Percentiles rank a stretch among this genome's conserved stretches.
phyloP scores from a whole-genome alignment of 805 yeast genomes.

The Peterozyma toletana region DNA sequence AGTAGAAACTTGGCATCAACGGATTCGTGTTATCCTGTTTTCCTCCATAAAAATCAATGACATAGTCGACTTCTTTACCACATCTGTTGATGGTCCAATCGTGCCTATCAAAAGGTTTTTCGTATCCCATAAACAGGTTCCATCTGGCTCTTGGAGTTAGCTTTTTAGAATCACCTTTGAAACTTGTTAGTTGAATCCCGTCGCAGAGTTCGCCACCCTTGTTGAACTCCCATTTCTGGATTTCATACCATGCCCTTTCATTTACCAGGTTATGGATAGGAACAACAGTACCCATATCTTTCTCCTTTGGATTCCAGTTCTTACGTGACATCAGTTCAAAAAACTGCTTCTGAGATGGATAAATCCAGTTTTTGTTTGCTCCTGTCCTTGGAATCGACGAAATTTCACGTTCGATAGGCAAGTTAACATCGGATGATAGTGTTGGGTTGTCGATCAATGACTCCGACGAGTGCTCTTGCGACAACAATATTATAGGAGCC shows the following conservation, averaged over 20 bases:
- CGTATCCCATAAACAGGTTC: constrained; percentile 56
- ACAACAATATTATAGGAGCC: constrained; percentile 12
- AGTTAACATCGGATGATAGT: constrained; percentile 26
- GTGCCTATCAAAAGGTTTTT: constrained; percentile 89
- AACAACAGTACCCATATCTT: constrained; percentile 84
- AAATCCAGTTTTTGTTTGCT: constrained; percentile 71
- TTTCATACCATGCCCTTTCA: constrained; percentile 87
- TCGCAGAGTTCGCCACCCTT: constrained; percentile 64
- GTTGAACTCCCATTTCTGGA: constrained; percentile 71
- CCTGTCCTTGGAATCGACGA: constrained; percentile 82
- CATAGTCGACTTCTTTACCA: constrained; percentile 79
- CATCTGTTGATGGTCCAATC: constrained; percentile 90
- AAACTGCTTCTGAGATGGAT: constrained; percentile 93
- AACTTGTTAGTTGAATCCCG: constrained; percentile 76
- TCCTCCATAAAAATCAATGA: constrained; percentile 82
- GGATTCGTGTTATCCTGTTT: constrained; percentile 35
- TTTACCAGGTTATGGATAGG: constrained; percentile 93
- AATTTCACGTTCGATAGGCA: constrained; percentile 71
- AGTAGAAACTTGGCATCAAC: constrained; percentile 52
- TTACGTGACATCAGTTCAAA: constrained; percentile 91
- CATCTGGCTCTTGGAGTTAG: constrained; percentile 84
- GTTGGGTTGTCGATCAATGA: constrained; percentile 26
- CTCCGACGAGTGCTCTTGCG: constrained; percentile 29
- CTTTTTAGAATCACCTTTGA: constrained; percentile 82
- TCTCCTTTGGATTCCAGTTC: constrained; percentile 74